Percentiles rank a stretch among this genome's conserved stretches.
phyloP scores from a whole-genome alignment of 2,329 filamentous ascomycete species.

The Aurifilum marmelostoma region DNA sequence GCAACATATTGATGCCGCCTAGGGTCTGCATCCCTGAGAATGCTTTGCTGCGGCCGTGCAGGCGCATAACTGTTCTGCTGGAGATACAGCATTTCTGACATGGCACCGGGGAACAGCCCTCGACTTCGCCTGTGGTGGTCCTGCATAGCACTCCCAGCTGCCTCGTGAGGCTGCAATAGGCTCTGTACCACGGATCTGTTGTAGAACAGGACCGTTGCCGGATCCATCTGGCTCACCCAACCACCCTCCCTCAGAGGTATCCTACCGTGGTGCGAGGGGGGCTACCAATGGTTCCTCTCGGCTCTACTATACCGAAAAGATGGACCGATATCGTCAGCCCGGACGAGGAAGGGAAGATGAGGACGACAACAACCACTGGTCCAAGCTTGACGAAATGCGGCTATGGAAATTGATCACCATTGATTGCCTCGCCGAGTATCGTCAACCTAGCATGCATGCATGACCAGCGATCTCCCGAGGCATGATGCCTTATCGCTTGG shows the following conservation, averaged over 20 bases:
- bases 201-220: neutral
- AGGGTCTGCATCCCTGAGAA: conserved; percentile 3
- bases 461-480: neutral
- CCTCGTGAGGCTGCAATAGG: neutral
- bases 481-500: neutral
- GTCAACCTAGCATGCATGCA: neutral
- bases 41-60: neutral
- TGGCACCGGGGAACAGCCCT: neutral
- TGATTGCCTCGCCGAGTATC: neutral
- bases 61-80: neutral
- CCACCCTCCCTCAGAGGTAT: neutral
- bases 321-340: neutral
- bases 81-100: neutral
- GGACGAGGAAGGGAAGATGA: neutral
- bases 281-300: neutral
- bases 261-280: neutral
- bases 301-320: neutral
- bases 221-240: neutral
- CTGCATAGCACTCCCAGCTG: neutral
- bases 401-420: neutral
- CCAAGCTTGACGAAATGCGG: neutral
- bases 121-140: neutral
- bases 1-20: conserved; percentile 8
- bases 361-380: neutral
- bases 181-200: neutral